These are phyloP conservation scores for Deakozyma indianensis DNA, from an alignment of 805 yeast genomes.

Conservation along the genomic window DNA sequence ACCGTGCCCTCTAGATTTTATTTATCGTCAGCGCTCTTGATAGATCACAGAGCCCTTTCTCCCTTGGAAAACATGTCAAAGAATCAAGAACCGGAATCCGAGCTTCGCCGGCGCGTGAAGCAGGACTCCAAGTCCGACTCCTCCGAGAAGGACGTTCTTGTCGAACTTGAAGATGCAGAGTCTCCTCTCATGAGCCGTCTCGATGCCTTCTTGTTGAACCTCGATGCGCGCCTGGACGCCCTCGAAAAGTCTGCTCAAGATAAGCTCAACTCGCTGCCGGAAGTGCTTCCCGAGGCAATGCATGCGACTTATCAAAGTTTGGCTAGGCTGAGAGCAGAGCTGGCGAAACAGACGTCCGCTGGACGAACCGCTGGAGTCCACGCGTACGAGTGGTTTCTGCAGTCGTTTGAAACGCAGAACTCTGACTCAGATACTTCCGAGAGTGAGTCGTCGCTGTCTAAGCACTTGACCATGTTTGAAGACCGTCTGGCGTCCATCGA, in stretches of 20 bases:
- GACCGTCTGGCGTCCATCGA: background rate
- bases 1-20: no score
- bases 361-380: background rate
- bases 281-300: background rate
- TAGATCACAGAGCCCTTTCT: no score
- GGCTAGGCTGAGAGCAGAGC: background rate
- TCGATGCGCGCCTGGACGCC: background rate
- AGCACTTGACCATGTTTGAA: background rate
- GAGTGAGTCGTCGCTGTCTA: background rate
- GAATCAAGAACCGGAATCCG: no score
- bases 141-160: no score
- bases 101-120: no score
- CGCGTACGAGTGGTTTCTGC: background rate
- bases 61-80: no score
- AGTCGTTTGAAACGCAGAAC: no score
- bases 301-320: background rate
- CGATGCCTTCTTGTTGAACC: background rate
- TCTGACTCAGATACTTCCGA: no score
- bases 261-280: background rate
- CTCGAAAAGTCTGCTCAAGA: background rate
- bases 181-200: background rate
- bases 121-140: no score
- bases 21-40: no score
- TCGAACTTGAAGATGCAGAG: no score
- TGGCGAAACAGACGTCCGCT: background rate